Evolutionary conservation across 192 early-diverging fungal species (phyloP).

Genomic region (Entomortierella beljakovae): DNA sequence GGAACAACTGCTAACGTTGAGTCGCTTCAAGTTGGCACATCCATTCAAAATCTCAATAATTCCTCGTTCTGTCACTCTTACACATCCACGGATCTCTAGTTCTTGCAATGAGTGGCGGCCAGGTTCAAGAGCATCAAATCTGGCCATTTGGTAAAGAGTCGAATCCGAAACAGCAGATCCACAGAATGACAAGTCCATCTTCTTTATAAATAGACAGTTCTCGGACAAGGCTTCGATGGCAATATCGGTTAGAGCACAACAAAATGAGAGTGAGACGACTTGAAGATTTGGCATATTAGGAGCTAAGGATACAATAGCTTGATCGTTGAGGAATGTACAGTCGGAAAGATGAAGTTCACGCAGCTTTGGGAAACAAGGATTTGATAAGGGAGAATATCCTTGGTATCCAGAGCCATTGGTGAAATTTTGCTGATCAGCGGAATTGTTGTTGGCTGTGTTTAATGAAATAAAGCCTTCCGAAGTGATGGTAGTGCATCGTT

Average conservation of each 20-base stretch:
- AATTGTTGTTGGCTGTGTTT: slow-evolving; percentile 5
- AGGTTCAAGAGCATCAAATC: slow-evolving; percentile 37
- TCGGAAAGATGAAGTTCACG: slow-evolving; percentile 72
- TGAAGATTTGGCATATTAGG: slow-evolving; percentile 65
- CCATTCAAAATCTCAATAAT: slow-evolving; percentile 46
- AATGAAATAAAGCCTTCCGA: slow-evolving; percentile 69
- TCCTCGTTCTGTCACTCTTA: slow-evolving; percentile 58
- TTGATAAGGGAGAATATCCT: slow-evolving; percentile 14
- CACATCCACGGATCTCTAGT: slow-evolving; percentile 67
- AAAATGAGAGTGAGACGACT: slow-evolving; percentile 75
- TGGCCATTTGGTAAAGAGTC: slow-evolving; percentile 56
- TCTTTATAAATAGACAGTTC: slow-evolving; percentile 57
- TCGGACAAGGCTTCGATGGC: slow-evolving; percentile 55
- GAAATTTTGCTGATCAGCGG: not conserved
- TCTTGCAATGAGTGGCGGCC: slow-evolving; percentile 52
- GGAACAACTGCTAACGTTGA: slow-evolving; percentile 57
- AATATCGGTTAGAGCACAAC: slow-evolving; percentile 78
- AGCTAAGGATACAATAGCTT: slow-evolving; percentile 65
- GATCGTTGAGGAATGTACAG: slow-evolving; percentile 82
- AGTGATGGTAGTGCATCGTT: slow-evolving; percentile 80
- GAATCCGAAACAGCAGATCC: slow-evolving; percentile 79
- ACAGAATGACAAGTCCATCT: slow-evolving; percentile 77
- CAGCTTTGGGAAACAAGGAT: slow-evolving; percentile 54
- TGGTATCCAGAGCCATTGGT: slow-evolving; percentile 40
- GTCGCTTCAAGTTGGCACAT: slow-evolving; percentile 26